Percentiles rank a stretch among this genome's conserved stretches.
Evolutionary conservation across 768 basidiomycete species (phyloP).

Genomic region (Calvatia gigantea): DNA sequence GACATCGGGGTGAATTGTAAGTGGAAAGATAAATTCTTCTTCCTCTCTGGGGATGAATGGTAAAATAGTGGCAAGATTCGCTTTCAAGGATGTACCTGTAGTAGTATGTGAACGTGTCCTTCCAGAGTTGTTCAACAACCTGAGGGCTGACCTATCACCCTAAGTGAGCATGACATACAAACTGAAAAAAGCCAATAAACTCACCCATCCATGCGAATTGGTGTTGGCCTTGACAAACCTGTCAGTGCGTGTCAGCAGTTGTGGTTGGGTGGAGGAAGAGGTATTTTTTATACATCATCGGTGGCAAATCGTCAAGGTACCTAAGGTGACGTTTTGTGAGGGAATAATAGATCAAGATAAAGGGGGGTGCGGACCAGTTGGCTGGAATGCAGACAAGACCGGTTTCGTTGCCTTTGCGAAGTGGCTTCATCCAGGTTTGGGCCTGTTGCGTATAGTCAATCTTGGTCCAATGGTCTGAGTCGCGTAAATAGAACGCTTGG

Average conservation of each 20-base stretch:
- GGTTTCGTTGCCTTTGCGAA: slow-evolving; percentile 59
- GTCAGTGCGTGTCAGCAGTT: slow-evolving; percentile 5
- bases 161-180: background rate
- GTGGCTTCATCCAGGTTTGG: slow-evolving; percentile 71
- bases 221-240: slow-evolving; percentile 69
- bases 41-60: slow-evolving; percentile 40
- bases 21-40: slow-evolving; percentile 66
- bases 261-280: no score
- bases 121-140: slow-evolving; percentile 72
- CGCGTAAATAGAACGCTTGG: slow-evolving; percentile 65
- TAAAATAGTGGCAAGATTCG: slow-evolving; percentile 3
- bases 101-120: slow-evolving; percentile 67
- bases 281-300: slow-evolving; percentile 50
- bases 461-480: slow-evolving; percentile 69
- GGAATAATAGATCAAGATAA: background rate
- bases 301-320: slow-evolving; percentile 73
- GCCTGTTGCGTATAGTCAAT: slow-evolving; percentile 62
- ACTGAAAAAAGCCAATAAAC: slow-evolving; percentile 1
- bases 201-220: slow-evolving; percentile 73
- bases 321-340: slow-evolving; percentile 22
- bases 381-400: slow-evolving; percentile 60
- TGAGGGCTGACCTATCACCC: slow-evolving; percentile 51
- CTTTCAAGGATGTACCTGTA: slow-evolving; percentile 39
- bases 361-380: slow-evolving; percentile 48
- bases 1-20: slow-evolving; percentile 79